Base-by-base conservation (phyloP, 139 green algal species). In the Coelastrella sp. region DNA sequence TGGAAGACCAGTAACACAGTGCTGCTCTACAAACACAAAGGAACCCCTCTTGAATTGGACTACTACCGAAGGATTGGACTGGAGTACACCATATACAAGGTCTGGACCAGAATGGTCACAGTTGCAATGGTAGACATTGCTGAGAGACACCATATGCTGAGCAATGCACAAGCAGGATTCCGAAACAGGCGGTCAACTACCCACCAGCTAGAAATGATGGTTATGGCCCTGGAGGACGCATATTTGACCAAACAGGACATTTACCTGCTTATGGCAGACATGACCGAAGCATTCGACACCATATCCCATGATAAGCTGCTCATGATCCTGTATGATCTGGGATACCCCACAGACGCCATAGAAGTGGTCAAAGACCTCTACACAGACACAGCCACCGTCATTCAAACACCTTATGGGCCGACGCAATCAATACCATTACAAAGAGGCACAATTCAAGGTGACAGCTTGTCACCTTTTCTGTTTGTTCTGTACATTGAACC, bases 281-380 rank as follows among this genome's bases (percentile, higher is more conserved):
- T 93, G 74, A 89, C 83, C 9, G 85, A 83, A 35, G 92, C 92
- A 1, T 93, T 95, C 60, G 89, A 94, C 58, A 94, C 89, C 4
- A 90, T 93, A 9, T 49, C 91, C 14, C 93, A 95, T n/a, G 90
- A 93, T 60, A 89, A 89, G 14, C 84, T 94, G 0, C 75, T 95
- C 0, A 70, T 78, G n/a, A 90, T 94, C 3, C 88, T 94, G 92
- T 89, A 83, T 57, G 91, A 94, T 60, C 70, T 94, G 10, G 92
- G 92, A 27, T 92, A 93, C 74, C 90, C 93, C 0, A 24, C 4
- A 0, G 91, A 93, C 24, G 83, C 85, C 0, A 90, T 94, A 0
- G 74, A 92, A 14, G 90, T 90, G 0, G 79, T 95, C 0, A 87
- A 89, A 35, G 61, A 93, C 27, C 68, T 95, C 7, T 95, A 95